These are phyloP conservation scores for Puya raimondii DNA, from an alignment of 176 grass and related monocot genomes.

Conservation along the genomic window DNA sequence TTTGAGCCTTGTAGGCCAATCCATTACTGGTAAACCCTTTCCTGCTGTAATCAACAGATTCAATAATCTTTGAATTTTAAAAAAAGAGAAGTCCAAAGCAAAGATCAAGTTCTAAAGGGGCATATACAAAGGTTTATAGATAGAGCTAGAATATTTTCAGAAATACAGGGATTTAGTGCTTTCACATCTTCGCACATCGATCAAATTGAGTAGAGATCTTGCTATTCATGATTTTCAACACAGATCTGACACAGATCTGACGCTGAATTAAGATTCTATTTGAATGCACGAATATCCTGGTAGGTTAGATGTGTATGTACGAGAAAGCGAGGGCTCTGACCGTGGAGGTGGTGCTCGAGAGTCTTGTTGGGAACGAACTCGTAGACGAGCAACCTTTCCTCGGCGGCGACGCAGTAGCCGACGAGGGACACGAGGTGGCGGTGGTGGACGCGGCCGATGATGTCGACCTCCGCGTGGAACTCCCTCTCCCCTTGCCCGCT, in stretches of 20 bases:
- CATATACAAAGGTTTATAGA: too few relatives aligned
- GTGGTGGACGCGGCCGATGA: slow-evolving; percentile 53
- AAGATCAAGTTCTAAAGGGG: too few relatives aligned
- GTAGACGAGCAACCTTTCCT: slow-evolving; percentile 40
- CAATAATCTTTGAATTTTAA: neutral
- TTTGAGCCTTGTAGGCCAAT: slow-evolving; percentile 30
- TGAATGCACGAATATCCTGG: too few relatives aligned
- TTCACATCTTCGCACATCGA: too few relatives aligned
- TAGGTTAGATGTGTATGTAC: neutral
- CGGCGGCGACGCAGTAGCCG: slow-evolving; percentile 41
- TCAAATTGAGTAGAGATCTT: too few relatives aligned
- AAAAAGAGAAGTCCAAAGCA: too few relatives aligned
- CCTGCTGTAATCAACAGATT: slow-evolving; percentile 5
- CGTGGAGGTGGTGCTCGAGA: slow-evolving; percentile 36
- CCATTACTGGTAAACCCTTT: slow-evolving; percentile 20
- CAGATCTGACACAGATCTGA: too few relatives aligned
- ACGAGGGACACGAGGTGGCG: slow-evolving; percentile 41
- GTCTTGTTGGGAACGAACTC: slow-evolving; percentile 48
- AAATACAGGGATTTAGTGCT: too few relatives aligned
- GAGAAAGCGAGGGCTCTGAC: neutral
- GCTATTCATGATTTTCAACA: too few relatives aligned
- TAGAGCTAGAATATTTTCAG: too few relatives aligned
- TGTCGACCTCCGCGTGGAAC: slow-evolving; percentile 58
- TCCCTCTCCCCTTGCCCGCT: slow-evolving; percentile 50
- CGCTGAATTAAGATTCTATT: too few relatives aligned